Evolutionary conservation across 2,329 filamentous ascomycete genomes (phyloP), one percentile per base, ranked within the genome.

Genomic region (Exophiala sp.): DNA sequence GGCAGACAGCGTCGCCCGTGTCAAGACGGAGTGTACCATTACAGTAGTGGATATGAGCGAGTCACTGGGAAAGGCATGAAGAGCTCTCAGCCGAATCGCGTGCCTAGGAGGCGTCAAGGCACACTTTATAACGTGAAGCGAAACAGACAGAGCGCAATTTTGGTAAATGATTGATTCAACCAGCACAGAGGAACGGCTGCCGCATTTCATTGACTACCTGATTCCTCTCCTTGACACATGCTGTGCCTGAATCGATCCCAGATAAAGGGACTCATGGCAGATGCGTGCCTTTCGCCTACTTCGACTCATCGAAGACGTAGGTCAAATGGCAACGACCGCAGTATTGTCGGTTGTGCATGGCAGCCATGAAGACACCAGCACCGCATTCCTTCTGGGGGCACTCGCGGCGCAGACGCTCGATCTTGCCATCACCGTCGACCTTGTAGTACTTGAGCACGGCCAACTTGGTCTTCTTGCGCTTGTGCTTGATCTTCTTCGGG

Each of bases 401-500:
- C 83, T 98, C 94, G 76, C 93, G 84, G 73, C 94, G 84, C 64
- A 98, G 85, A 71, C 93, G 93, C 86, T 98, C 93, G 68, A 98
- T 97, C 86, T 97, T 97, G 77, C 94, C 93, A 70, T 98, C 93
- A 67, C 87, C 88, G 76, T 97, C 93, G 68, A 98, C 93, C 88
- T 98, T 98, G 88, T 98, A 98, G 88, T 98, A 98, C 86, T 98
- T 98, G 76, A 98, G 90, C 66, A 98, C 91, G 69, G 93, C 93
- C 75, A 98, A 80, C 86, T 98, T 98, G 84, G 87, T 95, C 91
- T 98, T 98, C 89, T 97, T 98, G 81, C 89, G 86, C 90, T 98
- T 98, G 86, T 98, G 93, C 93, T 98, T 98, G 86, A 98, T 98
- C 89, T 98, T 98, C 90, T 98, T 98, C 75, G 93, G 93, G 70